These are phyloP conservation scores for Aspergillus versicolor DNA, from an alignment of 2,329 filamentous ascomycete genomes.

Conservation along the genomic window DNA sequence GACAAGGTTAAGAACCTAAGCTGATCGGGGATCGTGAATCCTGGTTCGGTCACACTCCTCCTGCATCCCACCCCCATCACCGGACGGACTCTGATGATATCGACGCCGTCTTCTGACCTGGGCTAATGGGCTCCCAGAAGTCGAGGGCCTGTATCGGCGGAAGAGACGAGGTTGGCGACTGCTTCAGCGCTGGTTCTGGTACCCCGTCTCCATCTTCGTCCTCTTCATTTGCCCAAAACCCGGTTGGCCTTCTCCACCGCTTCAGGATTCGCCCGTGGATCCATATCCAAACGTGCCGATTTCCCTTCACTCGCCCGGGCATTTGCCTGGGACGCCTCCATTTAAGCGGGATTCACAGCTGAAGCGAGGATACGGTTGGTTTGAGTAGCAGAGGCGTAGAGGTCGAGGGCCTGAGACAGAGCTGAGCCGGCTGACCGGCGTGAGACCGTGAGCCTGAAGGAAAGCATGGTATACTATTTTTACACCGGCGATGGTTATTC, in stretches of 20 bases:
- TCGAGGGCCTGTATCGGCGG: too few relatives aligned
- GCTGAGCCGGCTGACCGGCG: not conserved
- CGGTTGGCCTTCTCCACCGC: not conserved
- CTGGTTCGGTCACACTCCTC: constrained; percentile 3
- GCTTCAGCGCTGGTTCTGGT: not conserved
- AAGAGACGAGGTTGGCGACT: not conserved
- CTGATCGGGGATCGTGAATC: not conserved
- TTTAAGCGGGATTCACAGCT: not conserved
- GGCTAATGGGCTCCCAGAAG: too few relatives aligned
- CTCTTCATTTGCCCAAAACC: constrained; percentile 1
- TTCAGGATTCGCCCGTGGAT: not conserved
- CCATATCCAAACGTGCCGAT: constrained; percentile 2
- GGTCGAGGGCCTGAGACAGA: not conserved
- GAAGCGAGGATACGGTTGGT: not conserved
- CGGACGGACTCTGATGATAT: not conserved
- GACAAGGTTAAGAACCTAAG: constrained; percentile 2
- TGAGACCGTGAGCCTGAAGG: not conserved
- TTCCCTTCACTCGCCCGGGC: not conserved
- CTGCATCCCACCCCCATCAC: not conserved
- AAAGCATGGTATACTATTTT: not conserved
- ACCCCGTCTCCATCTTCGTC: not conserved
- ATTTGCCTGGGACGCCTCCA: not conserved
- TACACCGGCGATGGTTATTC: not conserved
- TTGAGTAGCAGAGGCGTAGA: not conserved
- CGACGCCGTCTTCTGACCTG: constrained; percentile 2